Evolutionary conservation across 257 asterid species (phyloP).

Genomic region (Cruciata laevipes): DNA sequence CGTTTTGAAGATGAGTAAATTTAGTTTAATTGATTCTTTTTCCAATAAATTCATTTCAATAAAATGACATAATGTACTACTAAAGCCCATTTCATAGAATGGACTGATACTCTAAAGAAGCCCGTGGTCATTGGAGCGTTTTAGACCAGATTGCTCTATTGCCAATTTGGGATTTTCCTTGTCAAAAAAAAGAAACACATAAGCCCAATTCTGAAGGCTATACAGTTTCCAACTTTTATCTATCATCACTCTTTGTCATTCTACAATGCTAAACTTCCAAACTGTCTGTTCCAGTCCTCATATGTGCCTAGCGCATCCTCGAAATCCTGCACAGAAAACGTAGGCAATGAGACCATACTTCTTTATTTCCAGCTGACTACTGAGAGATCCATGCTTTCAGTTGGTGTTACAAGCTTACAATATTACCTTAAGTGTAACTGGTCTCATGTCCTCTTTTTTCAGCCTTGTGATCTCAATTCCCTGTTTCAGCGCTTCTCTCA

Average conservation of each 20-base stretch:
- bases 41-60: too few species aligned
- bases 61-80: too few species aligned
- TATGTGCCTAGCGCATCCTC: slow-evolving; percentile 65
- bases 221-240: too few species aligned
- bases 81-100: too few species aligned
- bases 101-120: too few species aligned
- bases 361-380: neutral
- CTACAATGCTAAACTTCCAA: slow-evolving; percentile 85
- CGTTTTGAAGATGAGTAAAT: neutral
- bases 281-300: slow-evolving; percentile 87
- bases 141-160: too few species aligned
- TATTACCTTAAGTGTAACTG: slow-evolving; percentile 71
- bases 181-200: too few species aligned
- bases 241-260: neutral
- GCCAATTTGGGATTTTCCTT: too few species aligned
- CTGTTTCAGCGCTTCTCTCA: slow-evolving; percentile 77
- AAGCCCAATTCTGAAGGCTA: too few species aligned
- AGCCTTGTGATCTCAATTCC: slow-evolving; percentile 82
- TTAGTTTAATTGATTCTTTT: too few species aligned
- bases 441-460: slow-evolving; percentile 84
- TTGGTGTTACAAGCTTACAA: neutral
- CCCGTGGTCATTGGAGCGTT: too few species aligned
- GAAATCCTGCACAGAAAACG: slow-evolving; percentile 53
- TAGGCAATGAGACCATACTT: neutral
- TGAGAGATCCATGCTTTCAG: neutral